Conservation (phyloP, 2,329 filamentous ascomycete genomes). For the Bisporella sp. region DNA sequence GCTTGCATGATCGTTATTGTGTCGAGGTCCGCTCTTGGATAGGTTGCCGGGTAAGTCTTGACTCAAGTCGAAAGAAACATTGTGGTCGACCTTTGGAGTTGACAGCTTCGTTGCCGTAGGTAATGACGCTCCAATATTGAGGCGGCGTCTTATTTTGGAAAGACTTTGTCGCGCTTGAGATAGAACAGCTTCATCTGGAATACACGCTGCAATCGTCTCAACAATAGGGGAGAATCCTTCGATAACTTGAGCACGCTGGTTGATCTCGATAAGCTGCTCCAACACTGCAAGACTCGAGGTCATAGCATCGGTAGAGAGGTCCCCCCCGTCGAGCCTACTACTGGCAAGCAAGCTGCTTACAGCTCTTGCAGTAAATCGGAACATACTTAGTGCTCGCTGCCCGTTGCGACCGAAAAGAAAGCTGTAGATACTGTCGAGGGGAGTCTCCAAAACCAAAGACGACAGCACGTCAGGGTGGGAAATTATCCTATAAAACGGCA, state of each 20-base stretch:
- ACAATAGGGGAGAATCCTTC: slow-evolving; percentile 19
- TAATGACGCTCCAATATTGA: slow-evolving; percentile 18
- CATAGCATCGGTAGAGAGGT: slow-evolving; percentile 13
- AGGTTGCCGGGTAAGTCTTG: slow-evolving; percentile 28
- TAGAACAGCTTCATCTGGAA: slow-evolving; percentile 15
- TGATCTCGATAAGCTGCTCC: slow-evolving; percentile 28
- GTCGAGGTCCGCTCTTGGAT: slow-evolving; percentile 29
- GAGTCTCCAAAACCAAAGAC: slow-evolving; percentile 34
- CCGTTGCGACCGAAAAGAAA: slow-evolving; percentile 36
- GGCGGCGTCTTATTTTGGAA: slow-evolving; percentile 17
- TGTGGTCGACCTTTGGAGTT: no score
- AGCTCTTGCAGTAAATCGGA: slow-evolving; percentile 23
- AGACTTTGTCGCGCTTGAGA: slow-evolving; percentile 17
- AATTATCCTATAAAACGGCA: slow-evolving; percentile 35
- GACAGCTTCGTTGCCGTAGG: no score
- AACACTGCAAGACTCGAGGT: slow-evolving; percentile 21
- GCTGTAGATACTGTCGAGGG: slow-evolving; percentile 36
- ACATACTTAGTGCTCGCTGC: slow-evolving; percentile 29
- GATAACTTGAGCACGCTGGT: slow-evolving; percentile 29
- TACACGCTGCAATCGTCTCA: slow-evolving; percentile 18
- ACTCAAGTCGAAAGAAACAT: no score
- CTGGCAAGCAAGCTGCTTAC: slow-evolving; percentile 16
- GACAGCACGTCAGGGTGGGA: slow-evolving; percentile 33
- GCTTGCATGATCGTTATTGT: slow-evolving; percentile 43
- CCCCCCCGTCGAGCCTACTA: slow-evolving; percentile 10